Conservation (phyloP, 2,329 filamentous ascomycete species). For the Rutstroemia sp. region DNA sequence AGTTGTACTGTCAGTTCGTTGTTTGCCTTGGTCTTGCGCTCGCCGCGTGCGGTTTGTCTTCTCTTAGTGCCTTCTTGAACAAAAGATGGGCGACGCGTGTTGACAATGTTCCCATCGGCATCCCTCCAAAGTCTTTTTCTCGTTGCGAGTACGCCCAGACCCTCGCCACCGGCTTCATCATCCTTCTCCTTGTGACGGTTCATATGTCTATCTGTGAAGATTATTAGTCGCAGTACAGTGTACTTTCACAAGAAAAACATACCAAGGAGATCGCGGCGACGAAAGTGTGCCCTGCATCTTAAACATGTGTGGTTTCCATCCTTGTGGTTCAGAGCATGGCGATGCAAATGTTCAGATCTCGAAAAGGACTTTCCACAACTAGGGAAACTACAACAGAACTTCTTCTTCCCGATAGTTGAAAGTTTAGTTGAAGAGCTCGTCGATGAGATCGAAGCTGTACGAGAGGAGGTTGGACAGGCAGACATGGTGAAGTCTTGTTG, state of each 20-base stretch:
- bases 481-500: conserved; percentile 18
- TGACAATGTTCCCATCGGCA: conserved; percentile 38
- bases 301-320: conserved; percentile 42
- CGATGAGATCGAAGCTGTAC: conserved; percentile 21
- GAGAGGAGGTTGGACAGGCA: conserved; percentile 21
- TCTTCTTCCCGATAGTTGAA: conserved; percentile 22
- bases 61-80: conserved; percentile 23
- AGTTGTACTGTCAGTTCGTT: conserved; percentile 2
- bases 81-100: conserved; percentile 32
- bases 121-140: conserved; percentile 44
- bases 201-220: conserved; percentile 43
- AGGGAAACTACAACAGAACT: conserved; percentile 34
- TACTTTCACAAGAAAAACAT: conserved; percentile 19
- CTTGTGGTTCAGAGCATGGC: conserved; percentile 44
- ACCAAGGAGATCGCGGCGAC: conserved; percentile 47
- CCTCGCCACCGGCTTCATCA: conserved; percentile 41
- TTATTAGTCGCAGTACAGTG: conserved; percentile 7
- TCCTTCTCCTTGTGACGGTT: conserved; percentile 39
- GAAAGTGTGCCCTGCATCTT: conserved; percentile 48
- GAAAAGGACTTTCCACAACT: conserved; percentile 41
- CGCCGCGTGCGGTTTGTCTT: conserved; percentile 16
- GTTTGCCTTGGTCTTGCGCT: conserved; percentile 10
- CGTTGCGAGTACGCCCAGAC: conserved; percentile 39
- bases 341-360: conserved; percentile 42
- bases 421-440: conserved; percentile 19